Base-by-base conservation (phyloP, 257 asterid species). In the Nicotiana undulata region DNA sequence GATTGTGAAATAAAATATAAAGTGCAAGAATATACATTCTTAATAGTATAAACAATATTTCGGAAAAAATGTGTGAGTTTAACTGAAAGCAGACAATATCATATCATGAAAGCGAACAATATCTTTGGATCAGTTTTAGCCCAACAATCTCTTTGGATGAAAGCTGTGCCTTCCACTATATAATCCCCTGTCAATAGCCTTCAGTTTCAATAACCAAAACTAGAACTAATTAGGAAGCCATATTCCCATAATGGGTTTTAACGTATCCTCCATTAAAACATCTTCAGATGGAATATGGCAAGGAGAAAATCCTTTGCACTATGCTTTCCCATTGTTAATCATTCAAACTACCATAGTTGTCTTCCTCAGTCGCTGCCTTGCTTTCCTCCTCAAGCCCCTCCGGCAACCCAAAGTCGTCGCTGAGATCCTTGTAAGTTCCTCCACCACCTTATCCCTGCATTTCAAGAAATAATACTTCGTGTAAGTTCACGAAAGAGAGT, bases 331-430 rank as follows among this genome's bases (percentile, higher is more conserved):
- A 5, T 67, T 91, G 81, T 82, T 91, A 44, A 90, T 90, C 20
- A 75, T 88, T 76, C 96, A 91, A 84, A 91, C 90, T 15, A 87
- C 83, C 3, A 80, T 90, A 20, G 83, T 88, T 79, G 58, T 91
- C 24, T 55, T 80, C 46, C 80, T 88, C 75, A 83, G 88, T 79
- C 92, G 92, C 40, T 67, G 84, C 34, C 86, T 91, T 80, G 86
- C 90, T 66, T 82, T 88, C 89, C 72, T 89, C 37, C 79, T 91
- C 86, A 91, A 85, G 68, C 96, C 93, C 75, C 85, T 91, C 83
- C 93, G 86, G 4, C 96, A 91, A 80, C 93, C 95, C 65, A 86
- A 82, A 81, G 92, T 90, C 85, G 74, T 90, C 28, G 93, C 93
- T 0, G 92, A 91, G 81, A 89, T 90, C 10, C 83, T 91, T 0